These are phyloP conservation scores for Phanerochaete sordida DNA, from an alignment of 768 basidiomycete genomes.

Conservation along the genomic window DNA sequence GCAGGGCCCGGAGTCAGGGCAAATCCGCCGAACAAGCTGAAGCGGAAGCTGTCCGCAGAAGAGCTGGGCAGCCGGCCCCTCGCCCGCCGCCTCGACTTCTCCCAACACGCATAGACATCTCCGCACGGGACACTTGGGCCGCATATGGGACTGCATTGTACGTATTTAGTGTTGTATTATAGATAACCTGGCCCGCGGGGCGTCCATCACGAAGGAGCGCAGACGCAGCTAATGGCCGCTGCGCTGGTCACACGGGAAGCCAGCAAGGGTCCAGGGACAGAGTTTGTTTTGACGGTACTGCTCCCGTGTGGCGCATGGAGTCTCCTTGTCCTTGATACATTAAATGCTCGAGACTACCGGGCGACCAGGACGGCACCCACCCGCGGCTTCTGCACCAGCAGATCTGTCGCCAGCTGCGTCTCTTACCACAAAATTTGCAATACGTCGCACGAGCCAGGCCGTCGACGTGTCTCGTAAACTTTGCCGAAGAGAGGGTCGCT, in stretches of 20 bases:
- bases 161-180: neutral
- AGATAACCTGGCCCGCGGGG: neutral
- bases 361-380: neutral
- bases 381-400: neutral
- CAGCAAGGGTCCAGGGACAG: neutral
- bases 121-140: neutral
- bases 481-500: neutral
- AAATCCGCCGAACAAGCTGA: conserved; percentile 50
- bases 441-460: neutral
- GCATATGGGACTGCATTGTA: conserved; percentile 5
- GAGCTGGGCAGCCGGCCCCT: conserved; percentile 53
- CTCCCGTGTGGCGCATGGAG: neutral
- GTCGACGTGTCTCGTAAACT: no score
- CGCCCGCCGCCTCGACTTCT: conserved; percentile 72
- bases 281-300: neutral
- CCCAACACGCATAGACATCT: conserved; percentile 28
- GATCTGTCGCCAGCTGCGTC: neutral
- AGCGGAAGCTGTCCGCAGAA: conserved; percentile 67
- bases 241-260: neutral
- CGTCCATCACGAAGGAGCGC: neutral
- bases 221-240: neutral
- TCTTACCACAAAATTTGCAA: no score
- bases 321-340: neutral
- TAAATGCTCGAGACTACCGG: neutral
- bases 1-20: conserved; percentile 53